These are phyloP conservation scores for Diaporthe destruens DNA, from an alignment of 2,329 filamentous ascomycete genomes.

Conservation along the genomic window DNA sequence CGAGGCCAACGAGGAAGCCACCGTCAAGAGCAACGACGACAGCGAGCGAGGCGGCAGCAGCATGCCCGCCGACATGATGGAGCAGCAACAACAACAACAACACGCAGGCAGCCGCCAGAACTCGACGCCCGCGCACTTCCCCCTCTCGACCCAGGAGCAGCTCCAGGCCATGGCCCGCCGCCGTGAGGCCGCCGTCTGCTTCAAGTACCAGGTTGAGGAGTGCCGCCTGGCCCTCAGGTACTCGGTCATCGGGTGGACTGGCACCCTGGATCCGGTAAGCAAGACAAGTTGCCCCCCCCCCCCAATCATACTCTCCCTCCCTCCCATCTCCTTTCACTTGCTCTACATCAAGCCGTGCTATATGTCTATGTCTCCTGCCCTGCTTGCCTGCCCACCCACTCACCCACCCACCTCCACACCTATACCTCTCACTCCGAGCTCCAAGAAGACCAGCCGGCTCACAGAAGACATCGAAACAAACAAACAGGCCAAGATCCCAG, in stretches of 20 bases:
- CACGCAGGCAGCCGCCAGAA: not conserved
- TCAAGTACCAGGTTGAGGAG: constrained; percentile 26
- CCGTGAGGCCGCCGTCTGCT: constrained; percentile 20
- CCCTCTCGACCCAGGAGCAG: not conserved
- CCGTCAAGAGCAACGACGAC: not conserved
- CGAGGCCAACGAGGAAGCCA: too few species aligned
- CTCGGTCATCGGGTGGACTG: constrained; percentile 35
- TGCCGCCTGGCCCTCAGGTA: constrained; percentile 36
- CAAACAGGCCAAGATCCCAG: constrained; percentile 31
- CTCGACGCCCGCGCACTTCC: not conserved
- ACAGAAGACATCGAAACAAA: not conserved
- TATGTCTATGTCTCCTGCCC: too few species aligned
- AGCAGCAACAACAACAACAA: not conserved
- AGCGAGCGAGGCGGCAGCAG: too few species aligned
- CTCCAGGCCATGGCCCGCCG: constrained; percentile 26
- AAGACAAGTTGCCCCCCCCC: not conserved
- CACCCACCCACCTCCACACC: too few species aligned
- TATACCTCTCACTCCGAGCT: not conserved
- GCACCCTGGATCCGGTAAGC: constrained; percentile 34
- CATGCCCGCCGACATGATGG: not conserved
- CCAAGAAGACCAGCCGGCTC: not conserved
- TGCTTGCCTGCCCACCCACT: too few species aligned
- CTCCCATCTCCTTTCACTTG: too few species aligned
- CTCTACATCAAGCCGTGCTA: not conserved
- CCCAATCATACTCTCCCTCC: too few species aligned